Evolutionary conservation across 23 red algal genomes (phyloP).

Genomic region (Gracilaria gracilis): DNA sequence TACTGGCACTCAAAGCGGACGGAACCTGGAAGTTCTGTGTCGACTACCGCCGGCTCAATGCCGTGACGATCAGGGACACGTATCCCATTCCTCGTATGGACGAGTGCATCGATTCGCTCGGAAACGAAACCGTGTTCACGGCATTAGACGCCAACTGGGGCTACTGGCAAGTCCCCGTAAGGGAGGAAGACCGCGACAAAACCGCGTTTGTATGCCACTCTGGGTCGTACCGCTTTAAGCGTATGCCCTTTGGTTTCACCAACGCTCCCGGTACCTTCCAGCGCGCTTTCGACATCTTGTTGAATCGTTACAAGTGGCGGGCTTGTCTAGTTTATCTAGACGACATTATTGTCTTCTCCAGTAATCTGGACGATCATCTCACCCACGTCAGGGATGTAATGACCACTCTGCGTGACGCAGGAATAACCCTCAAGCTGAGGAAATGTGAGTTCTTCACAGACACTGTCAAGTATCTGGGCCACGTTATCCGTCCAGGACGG

Average conservation of each 20-base stretch:
- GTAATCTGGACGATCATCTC: conserved; percentile 38
- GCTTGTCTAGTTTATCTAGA: conserved; percentile 45
- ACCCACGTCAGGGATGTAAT: conserved; percentile 44
- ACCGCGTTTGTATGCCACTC: conserved; percentile 54
- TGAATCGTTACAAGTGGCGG: conserved; percentile 25
- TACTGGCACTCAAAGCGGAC: conserved; percentile 32
- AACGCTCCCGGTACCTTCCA: conserved; percentile 61
- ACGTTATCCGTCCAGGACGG: conserved; percentile 52
- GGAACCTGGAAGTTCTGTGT: conserved; percentile 20
- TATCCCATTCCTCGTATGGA: conserved; percentile 50
- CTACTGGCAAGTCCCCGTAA: conserved; percentile 47
- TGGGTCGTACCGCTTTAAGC: conserved; percentile 33
- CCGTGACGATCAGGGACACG: conserved; percentile 20
- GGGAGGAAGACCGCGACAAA: conserved; percentile 25
- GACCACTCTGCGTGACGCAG: conserved; percentile 21
- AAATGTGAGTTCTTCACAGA: conserved; percentile 52
- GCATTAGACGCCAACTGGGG: conserved; percentile 33
- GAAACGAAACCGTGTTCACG: conserved; percentile 21
- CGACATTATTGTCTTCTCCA: conserved; percentile 59
- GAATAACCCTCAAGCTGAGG: conserved; percentile 51
- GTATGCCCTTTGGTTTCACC: conserved; percentile 63
- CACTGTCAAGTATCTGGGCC: conserved; percentile 49
- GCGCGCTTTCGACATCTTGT: conserved; percentile 38
- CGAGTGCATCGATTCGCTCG: conserved; percentile 61
- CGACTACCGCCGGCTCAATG: conserved; percentile 29